Evolutionary conservation across 306 rosid species (phyloP), one percentile per base, ranked within the genome.

Genomic region (Lupinus albus): DNA sequence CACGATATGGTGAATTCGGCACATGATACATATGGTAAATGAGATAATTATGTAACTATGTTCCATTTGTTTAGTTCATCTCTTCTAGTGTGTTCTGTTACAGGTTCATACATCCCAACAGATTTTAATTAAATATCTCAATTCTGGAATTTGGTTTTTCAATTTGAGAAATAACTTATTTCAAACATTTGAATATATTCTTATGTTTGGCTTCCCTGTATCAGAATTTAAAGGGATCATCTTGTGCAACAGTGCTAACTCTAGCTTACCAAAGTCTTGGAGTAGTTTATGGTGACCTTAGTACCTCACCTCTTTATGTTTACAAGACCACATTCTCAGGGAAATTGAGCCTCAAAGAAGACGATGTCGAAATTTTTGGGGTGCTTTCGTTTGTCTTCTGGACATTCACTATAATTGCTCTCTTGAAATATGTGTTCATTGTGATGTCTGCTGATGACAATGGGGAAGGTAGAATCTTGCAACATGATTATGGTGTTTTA

Each of bases 221-320:
- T 78, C 83, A 85, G 96, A 75, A 80, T 71, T 41, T 81, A 70
- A 86, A 81, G 85, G 82, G 74, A 42, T 68, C 73, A 20, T 82
- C 92, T 8, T 77, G 76, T 55, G 68, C 80, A 60, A 73, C 77
- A 42, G 78, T 89, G 76, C 83, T 87, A 13, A 80, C 82, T 55
- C 68, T 89, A 56, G 94, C 91, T 30, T 89, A 89, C 72, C 96
- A 89, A 77, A 89, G 96, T 77, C 86, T 89, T 47, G 96, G 96
- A 70, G 88, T 89, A 25, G 93, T 89, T 20, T 89, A 89, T 69
- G 96, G 96, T 5, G 96, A 89, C 77, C 87, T 89, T 46, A 83
- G 96, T 41, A 89, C 87, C 57, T 89, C 94, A 53, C 94, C 96
- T 52, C 89, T 89, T 3, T 89, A 87, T 80, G 96, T 89, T 67